phyloP scores from a whole-genome alignment of 495 filamentous ascomycete species.

The Penicillium tannophilum region DNA sequence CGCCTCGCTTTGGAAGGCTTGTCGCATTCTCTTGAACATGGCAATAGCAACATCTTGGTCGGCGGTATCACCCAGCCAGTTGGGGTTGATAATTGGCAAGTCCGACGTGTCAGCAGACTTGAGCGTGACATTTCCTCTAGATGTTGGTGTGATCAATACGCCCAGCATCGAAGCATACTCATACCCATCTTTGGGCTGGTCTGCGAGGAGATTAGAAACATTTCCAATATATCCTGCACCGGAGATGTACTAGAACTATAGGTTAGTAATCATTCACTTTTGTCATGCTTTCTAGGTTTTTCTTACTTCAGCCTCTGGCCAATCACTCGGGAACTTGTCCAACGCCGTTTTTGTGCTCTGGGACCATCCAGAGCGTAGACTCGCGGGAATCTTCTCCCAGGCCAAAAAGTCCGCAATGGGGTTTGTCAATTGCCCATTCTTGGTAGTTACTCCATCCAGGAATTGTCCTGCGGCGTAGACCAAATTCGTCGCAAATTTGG shows the following conservation, averaged over 20 bases:
- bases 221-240: slow-evolving; percentile 39
- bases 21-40: slow-evolving; percentile 54
- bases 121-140: slow-evolving; percentile 59
- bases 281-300: slow-evolving; percentile 6
- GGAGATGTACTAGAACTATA: slow-evolving; percentile 36
- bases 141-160: slow-evolving; percentile 49
- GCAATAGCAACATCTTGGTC: slow-evolving; percentile 58
- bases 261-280: background rate
- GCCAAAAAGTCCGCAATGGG: slow-evolving; percentile 43
- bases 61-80: slow-evolving; percentile 49
- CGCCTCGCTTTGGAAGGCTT: slow-evolving; percentile 42
- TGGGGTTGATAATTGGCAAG: slow-evolving; percentile 55
- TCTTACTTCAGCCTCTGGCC: slow-evolving; percentile 58
- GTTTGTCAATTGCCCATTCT: slow-evolving; percentile 38
- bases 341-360: slow-evolving; percentile 29
- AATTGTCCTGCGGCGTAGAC: slow-evolving; percentile 17
- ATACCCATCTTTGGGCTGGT: slow-evolving; percentile 42
- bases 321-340: slow-evolving; percentile 48
- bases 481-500: slow-evolving; percentile 16
- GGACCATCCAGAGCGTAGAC: slow-evolving; percentile 26
- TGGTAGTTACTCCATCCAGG: slow-evolving; percentile 6
- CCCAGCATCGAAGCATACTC: slow-evolving; percentile 48
- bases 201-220: slow-evolving; percentile 39
- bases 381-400: slow-evolving; percentile 53
- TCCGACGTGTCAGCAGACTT: slow-evolving; percentile 40